Base-by-base conservation (phyloP, 768 basidiomycete genomes). In the Kwoniella pini region DNA sequence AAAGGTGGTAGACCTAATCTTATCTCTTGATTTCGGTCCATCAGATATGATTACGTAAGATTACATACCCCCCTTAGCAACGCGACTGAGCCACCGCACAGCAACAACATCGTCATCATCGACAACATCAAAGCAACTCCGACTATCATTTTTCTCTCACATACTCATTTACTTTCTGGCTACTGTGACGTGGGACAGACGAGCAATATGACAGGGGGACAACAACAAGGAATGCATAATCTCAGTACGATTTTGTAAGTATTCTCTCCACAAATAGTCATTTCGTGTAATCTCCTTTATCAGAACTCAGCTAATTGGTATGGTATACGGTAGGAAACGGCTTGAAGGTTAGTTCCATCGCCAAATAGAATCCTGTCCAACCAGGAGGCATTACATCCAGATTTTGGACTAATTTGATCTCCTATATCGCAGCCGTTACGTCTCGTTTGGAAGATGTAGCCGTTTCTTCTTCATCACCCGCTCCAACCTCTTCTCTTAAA, bases 391-490 rank as follows among this genome's bases (percentile, higher is more conserved):
- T 39, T 30, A 17, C 12, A 11, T 5, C 13, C 30, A 36, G 36
- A 7, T 26, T 6, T 46, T 31, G 40, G 31, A 24, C 11, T 52
- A 62, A 48, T 54, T 36, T 44, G 30, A 45, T 38, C 24, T 27
- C 36, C 19, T 19, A 17, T 44, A 13, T 92, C 51, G 89, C 94
- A 82, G 96, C 96, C 24, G 90, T 92, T 9, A 93, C 91, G 5
- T 90, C 89, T 43, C 86, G 96, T 31, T 85, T 99, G 33, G 96
- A 99, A 79, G 96, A 99, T 74, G 82, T 92, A 62, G 88, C 88
- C 36, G 81, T 83, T 39, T 81, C 84, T 15, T 69, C 72, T 68
- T 79, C 74, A 13, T 68, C 70, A n/a, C 48, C 67, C 49, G 60
- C 64, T 49, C 42, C 72, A 19, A 64, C 66, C 13, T 54, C 62